A percentile compares a stretch with the other conserved stretches of the same genome.
Evolutionary conservation across 2,329 filamentous ascomycete species (phyloP).

Genomic region (Diaporthe vexans): DNA sequence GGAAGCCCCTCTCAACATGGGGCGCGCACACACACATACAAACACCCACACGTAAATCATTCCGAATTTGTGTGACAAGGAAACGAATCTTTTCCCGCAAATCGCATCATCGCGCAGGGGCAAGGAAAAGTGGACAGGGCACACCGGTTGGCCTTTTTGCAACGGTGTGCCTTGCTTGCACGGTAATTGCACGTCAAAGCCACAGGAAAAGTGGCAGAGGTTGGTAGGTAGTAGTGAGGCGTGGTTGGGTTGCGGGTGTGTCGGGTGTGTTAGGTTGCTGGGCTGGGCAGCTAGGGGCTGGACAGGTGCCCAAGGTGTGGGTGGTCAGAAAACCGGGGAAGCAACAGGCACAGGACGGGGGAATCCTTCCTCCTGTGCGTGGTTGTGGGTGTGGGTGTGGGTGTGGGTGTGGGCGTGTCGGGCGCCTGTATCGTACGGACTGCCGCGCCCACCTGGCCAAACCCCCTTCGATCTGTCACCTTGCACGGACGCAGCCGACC

Average conservation of each 20-base stretch:
- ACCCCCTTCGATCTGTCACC: slow-evolving; percentile 17
- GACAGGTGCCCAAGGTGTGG: neutral
- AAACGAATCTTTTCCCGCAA: slow-evolving; percentile 1
- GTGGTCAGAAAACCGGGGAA: slow-evolving; percentile 26
- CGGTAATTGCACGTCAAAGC: slow-evolving; percentile 33
- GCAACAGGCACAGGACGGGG: neutral
- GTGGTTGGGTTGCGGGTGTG: too few species aligned
- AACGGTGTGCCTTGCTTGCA: slow-evolving; percentile 29
- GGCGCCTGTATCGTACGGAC: neutral
- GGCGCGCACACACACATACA: too few species aligned
- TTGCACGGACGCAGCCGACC: slow-evolving; percentile 29
- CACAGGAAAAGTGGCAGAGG: neutral
- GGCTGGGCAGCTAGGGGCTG: too few species aligned
- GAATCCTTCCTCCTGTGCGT: neutral
- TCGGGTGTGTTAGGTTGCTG: too few species aligned
- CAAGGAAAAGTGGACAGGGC: neutral
- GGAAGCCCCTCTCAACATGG: neutral
- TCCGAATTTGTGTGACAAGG: neutral
- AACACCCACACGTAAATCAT: neutral
- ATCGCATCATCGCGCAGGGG: neutral
- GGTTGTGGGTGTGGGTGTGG: neutral
- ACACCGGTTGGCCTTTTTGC: neutral
- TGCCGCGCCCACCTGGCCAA: neutral
- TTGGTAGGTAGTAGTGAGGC: too few species aligned
- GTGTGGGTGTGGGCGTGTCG: neutral